A percentile compares a stretch with the other conserved stretches of the same genome.
phyloP scores from a whole-genome alignment of 2,329 filamentous ascomycete genomes.

The Claviceps pazoutovae region DNA sequence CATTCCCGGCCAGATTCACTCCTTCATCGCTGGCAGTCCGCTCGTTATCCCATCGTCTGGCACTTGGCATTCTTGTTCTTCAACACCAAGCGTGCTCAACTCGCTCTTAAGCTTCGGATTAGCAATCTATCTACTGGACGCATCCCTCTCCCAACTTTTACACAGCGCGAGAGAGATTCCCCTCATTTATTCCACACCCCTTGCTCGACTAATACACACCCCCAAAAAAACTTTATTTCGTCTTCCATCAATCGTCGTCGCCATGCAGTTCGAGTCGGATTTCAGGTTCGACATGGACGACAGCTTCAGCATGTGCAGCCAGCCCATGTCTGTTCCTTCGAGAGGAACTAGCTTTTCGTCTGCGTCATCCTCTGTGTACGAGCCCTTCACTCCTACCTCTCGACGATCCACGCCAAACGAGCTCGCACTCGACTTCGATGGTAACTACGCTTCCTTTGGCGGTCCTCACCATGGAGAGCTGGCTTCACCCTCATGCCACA shows the following conservation, averaged over 20 bases:
- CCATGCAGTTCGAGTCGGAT: constrained; percentile 25
- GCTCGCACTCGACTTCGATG: constrained; percentile 24
- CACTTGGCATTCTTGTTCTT: constrained; percentile 3
- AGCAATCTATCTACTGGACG: neutral
- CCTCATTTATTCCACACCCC: constrained; percentile 1
- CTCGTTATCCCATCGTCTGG: constrained; percentile 1
- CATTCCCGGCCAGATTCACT: constrained; percentile 21
- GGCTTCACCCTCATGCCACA: constrained; percentile 21
- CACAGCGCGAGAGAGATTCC: constrained; percentile 1
- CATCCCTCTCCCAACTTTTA: neutral
- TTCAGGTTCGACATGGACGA: constrained; percentile 27
- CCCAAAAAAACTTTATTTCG: neutral
- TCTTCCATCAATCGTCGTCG: constrained; percentile 9
- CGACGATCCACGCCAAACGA: constrained; percentile 29
- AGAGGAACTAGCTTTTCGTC: constrained; percentile 26
- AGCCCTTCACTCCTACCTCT: constrained; percentile 30
- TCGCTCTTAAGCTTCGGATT: neutral
- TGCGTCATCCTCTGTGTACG: constrained; percentile 24
- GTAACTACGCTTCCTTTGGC: constrained; percentile 14
- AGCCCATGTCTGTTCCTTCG: constrained; percentile 22
- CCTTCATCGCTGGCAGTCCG: constrained; percentile 4
- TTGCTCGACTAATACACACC: neutral
- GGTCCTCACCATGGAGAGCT: constrained; percentile 18
- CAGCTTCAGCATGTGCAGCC: constrained; percentile 23
- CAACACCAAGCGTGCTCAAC: neutral